Percentiles rank a stretch among this genome's conserved stretches.
phyloP scores from a whole-genome alignment of 2,329 filamentous ascomycete species.

The Cladophialophora exuberans region DNA sequence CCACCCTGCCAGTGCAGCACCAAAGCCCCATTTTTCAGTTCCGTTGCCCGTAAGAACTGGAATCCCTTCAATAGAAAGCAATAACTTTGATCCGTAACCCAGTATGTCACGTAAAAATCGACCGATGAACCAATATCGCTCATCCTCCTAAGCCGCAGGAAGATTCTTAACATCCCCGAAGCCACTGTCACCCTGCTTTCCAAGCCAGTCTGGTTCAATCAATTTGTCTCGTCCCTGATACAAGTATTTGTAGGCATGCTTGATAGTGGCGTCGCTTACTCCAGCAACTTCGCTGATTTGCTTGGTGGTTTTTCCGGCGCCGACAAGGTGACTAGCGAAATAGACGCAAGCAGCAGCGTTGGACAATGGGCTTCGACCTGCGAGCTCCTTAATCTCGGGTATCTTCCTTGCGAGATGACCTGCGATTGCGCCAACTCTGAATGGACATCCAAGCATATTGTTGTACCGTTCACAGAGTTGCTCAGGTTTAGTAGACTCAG shows the following conservation, averaged over 20 bases:
- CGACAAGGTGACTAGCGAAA: constrained; percentile 88
- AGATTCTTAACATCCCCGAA: constrained; percentile 32
- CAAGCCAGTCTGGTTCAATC: constrained; percentile 48
- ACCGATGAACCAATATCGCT: too few species aligned
- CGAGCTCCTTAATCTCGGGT: constrained; percentile 75
- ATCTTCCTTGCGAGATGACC: constrained; percentile 78
- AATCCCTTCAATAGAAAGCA: not conserved
- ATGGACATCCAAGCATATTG: constrained; percentile 75
- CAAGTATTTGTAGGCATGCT: constrained; percentile 89
- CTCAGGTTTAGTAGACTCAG: constrained; percentile 75
- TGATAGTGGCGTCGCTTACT: constrained; percentile 95
- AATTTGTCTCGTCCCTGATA: constrained; percentile 74
- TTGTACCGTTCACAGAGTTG: constrained; percentile 90
- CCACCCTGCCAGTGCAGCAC: not conserved
- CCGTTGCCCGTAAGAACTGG: not conserved
- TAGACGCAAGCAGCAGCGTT: constrained; percentile 96
- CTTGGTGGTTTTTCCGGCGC: constrained; percentile 76
- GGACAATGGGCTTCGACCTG: constrained; percentile 89
- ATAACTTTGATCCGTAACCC: not conserved
- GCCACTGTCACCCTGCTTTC: constrained; percentile 26
- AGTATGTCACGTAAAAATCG: not conserved
- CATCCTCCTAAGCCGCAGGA: constrained; percentile 25
- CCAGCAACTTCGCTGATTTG: constrained; percentile 83
- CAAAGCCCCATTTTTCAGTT: not conserved
- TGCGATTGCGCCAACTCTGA: constrained; percentile 77